These are phyloP conservation scores for Calonectria leucothoes DNA, from an alignment of 2,329 filamentous ascomycete species.

Conservation along the genomic window DNA sequence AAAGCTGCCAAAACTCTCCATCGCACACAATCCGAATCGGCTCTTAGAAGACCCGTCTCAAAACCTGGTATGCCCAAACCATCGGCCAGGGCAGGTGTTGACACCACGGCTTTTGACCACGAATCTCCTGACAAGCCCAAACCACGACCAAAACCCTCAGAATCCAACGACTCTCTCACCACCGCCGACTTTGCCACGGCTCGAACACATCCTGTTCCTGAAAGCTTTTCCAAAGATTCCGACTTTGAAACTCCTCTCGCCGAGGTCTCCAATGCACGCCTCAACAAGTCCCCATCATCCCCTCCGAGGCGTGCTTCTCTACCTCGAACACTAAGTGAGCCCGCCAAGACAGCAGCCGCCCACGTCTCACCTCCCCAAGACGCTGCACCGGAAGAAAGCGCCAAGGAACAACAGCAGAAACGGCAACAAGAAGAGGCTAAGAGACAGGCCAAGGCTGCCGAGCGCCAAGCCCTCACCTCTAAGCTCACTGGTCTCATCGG, in stretches of 20 bases:
- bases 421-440: conserved; percentile 35
- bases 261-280: conserved; percentile 53
- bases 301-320: conserved; percentile 42
- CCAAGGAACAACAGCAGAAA: conserved; percentile 20
- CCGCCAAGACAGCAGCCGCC: conserved; percentile 27
- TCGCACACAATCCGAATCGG: conserved; percentile 37
- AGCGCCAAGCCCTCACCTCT: conserved; percentile 55
- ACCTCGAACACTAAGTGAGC: conserved; percentile 54
- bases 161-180: conserved; percentile 39
- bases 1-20: conserved; percentile 29
- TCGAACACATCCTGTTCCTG: conserved; percentile 47
- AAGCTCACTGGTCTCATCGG: conserved; percentile 58
- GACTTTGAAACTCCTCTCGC: conserved; percentile 51
- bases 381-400: conserved; percentile 8
- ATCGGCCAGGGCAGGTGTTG: conserved; percentile 33
- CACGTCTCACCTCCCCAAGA: background rate
- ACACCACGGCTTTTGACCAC: conserved; percentile 50
- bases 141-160: conserved; percentile 10
- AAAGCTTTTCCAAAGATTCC: conserved; percentile 17
- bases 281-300: conserved; percentile 56
- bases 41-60: background rate
- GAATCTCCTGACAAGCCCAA: conserved; percentile 41
- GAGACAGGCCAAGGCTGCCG: conserved; percentile 48
- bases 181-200: conserved; percentile 57
- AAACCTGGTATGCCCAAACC: conserved; percentile 32